Conservation (phyloP, 2,329 filamentous ascomycete species). For the Penicillium sclerotiorum region DNA sequence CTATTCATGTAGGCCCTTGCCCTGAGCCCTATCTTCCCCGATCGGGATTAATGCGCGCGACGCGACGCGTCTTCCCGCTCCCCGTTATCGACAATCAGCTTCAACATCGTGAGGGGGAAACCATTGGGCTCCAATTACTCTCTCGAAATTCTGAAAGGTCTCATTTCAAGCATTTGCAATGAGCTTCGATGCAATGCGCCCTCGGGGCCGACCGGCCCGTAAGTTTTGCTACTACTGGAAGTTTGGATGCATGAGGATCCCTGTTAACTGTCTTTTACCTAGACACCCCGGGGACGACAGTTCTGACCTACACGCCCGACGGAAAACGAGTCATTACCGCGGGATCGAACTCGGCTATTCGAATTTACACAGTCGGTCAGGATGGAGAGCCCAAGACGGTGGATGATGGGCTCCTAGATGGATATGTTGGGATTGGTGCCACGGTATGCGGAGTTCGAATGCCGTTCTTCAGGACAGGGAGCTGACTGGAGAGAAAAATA, state of each 20-base stretch:
- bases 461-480: not conserved
- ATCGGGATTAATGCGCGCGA: constrained; percentile 33
- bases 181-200: constrained; percentile 40
- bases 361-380: constrained; percentile 87
- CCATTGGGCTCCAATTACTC: too few relatives aligned
- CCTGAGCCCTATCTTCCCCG: constrained; percentile 35
- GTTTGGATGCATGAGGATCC: too few relatives aligned
- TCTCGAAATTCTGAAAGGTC: too few relatives aligned
- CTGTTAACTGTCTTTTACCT: constrained; percentile 11
- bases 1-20: constrained; percentile 21
- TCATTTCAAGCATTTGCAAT: constrained; percentile 33
- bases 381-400: constrained; percentile 92
- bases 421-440: constrained; percentile 77
- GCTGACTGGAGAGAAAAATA: constrained; percentile 30
- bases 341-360: constrained; percentile 89
- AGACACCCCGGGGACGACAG: constrained; percentile 86
- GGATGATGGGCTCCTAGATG: constrained; percentile 79
- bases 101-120: not conserved
- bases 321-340: constrained; percentile 86
- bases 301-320: constrained; percentile 85
- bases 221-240: constrained; percentile 37
- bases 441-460: constrained; percentile 51
- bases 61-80: constrained; percentile 27
- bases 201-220: constrained; percentile 52
- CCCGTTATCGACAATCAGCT: constrained; percentile 9